A percentile compares a stretch with the other conserved stretches of the same genome.
phyloP scores from a whole-genome alignment of 2,329 filamentous ascomycete genomes.

The Fusarium multiceps region DNA sequence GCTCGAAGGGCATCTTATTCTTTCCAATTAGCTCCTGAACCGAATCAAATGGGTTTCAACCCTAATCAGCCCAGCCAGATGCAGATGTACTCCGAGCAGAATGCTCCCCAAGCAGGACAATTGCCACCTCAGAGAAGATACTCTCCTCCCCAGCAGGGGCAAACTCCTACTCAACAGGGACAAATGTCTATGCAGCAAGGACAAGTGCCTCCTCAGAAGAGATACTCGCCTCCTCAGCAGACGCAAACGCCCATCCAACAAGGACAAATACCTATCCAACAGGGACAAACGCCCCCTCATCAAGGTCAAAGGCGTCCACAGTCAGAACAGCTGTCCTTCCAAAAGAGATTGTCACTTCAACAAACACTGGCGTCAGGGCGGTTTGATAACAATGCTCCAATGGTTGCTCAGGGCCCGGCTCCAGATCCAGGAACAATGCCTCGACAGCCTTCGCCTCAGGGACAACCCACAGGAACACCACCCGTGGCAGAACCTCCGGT shows the following conservation, averaged over 20 bases:
- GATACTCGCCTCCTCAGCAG: neutral
- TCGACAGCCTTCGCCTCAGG: neutral
- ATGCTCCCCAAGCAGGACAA: neutral
- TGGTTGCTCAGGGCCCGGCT: neutral
- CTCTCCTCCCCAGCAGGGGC: neutral
- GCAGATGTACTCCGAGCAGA: neutral
- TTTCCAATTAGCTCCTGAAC: constrained; percentile 2
- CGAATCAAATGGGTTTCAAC: neutral
- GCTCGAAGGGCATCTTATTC: constrained; percentile 10
- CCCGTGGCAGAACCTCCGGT: neutral
- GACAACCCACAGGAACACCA: neutral
- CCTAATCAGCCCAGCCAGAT: constrained; percentile 9
- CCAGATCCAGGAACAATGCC: neutral
- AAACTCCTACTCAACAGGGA: neutral
- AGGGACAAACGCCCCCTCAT: neutral
- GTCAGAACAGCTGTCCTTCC: neutral
- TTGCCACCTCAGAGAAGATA: neutral
- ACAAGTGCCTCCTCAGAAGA: neutral
- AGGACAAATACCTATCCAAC: neutral
- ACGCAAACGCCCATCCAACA: neutral
- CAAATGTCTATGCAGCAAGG: neutral
- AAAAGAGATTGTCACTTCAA: constrained; percentile 1
- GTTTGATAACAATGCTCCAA: neutral
- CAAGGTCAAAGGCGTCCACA: neutral
- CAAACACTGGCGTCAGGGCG: neutral